Evolutionary conservation across 1,284 basidiomycete genomes (phyloP).

Genomic region (Puccinia horiana): DNA sequence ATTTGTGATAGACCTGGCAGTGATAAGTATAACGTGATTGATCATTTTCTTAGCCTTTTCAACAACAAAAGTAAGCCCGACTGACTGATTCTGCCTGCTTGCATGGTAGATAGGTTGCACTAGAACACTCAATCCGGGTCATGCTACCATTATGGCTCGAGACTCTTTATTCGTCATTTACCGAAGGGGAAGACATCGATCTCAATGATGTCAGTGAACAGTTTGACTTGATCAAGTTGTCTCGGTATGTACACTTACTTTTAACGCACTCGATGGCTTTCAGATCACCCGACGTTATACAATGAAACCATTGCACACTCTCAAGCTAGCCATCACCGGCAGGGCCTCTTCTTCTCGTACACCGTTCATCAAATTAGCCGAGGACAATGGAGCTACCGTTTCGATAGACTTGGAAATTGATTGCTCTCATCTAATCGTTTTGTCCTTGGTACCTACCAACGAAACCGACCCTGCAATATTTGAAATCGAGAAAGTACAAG

Average conservation of each 20-base stretch:
- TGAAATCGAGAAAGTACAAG: constrained; percentile 42
- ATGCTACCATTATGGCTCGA: constrained; percentile 48
- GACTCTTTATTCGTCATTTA: constrained; percentile 46
- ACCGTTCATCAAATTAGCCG: constrained; percentile 38
- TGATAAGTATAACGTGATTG: constrained; percentile 42
- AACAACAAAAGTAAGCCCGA: background rate
- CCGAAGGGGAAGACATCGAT: constrained; percentile 42
- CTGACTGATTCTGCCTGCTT: constrained; percentile 5
- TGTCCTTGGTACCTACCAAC: constrained; percentile 22
- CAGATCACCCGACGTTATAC: constrained; percentile 41
- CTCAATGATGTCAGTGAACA: constrained; percentile 29
- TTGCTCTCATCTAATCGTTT: constrained; percentile 47
- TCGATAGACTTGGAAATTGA: constrained; percentile 29
- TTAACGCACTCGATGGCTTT: background rate
- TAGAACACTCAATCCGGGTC: constrained; percentile 26
- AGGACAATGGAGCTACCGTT: constrained; percentile 44
- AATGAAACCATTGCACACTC: constrained; percentile 40
- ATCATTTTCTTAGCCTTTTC: background rate
- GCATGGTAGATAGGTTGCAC: constrained; percentile 34
- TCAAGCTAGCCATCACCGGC: constrained; percentile 43
- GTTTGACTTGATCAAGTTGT: background rate
- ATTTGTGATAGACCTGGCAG: constrained; percentile 48
- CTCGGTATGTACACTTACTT: background rate
- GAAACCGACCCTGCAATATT: constrained; percentile 35
- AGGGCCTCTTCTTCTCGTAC: constrained; percentile 30